phyloP scores from a whole-genome alignment of 345 rosid species.

The Linum lewisii region DNA sequence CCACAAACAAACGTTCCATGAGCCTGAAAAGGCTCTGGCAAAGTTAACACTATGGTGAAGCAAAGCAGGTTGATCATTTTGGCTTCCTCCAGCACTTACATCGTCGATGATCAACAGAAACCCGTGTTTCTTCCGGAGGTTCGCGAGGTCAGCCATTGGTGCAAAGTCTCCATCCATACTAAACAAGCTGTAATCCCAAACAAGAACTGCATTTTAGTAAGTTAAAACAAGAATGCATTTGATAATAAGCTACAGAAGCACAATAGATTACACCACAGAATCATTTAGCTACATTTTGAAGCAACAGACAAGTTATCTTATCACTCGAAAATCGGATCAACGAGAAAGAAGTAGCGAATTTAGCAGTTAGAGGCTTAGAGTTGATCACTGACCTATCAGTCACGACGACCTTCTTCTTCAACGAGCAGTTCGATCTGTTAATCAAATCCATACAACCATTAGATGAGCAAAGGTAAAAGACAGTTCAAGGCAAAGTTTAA shows the following conservation, averaged over 20 bases:
- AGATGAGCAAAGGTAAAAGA: constrained; percentile 13
- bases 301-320: not conserved
- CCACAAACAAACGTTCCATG: constrained; percentile 98
- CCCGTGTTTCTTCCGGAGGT: constrained; percentile 64
- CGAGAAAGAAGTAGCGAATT: constrained; percentile 5
- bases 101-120: constrained; percentile 84
- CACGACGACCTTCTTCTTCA: constrained; percentile 82
- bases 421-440: constrained; percentile 58
- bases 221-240: not conserved
- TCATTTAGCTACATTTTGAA: not conserved
- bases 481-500: constrained; percentile 3
- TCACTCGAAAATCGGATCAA: not conserved
- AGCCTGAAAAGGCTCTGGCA: constrained; percentile 38
- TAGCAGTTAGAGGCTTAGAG: constrained; percentile 4
- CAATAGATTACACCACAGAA: too few relatives aligned
- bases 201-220: not conserved
- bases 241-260: too few relatives aligned
- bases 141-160: constrained; percentile 66
- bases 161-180: constrained; percentile 99
- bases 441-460: constrained; percentile 7
- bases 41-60: not conserved
- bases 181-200: constrained; percentile 49
- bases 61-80: not conserved
- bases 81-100: constrained; percentile 38
- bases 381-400: constrained; percentile 72